Evolutionary conservation across 2,329 filamentous ascomycete genomes (phyloP).

Genomic region (Aspergillus melleus): DNA sequence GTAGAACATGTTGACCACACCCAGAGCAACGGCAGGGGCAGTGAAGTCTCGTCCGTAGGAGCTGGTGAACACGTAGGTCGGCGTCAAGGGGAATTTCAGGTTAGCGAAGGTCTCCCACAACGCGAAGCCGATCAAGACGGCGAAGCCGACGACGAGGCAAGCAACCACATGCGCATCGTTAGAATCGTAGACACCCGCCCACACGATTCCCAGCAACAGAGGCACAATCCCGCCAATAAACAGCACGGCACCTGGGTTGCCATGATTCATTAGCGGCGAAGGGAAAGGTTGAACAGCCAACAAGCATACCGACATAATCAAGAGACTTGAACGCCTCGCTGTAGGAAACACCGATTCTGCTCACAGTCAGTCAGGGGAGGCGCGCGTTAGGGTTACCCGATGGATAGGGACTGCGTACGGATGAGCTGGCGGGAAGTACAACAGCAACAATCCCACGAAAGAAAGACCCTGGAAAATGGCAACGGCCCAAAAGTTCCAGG

Average conservation of each 20-base stretch:
- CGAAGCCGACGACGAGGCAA: conserved; percentile 38
- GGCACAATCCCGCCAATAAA: conserved; percentile 39
- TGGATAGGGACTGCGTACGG: conserved; percentile 26
- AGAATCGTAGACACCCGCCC: conserved; percentile 38
- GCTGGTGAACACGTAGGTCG: conserved; percentile 47
- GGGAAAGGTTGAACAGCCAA: too few species aligned
- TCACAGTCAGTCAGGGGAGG: not conserved
- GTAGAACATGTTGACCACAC: conserved; percentile 55
- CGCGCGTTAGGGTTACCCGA: not conserved
- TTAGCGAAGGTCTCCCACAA: conserved; percentile 43
- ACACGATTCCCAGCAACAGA: conserved; percentile 44
- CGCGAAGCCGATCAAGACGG: conserved; percentile 36
- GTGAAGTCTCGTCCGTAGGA: conserved; percentile 50
- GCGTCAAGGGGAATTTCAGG: conserved; percentile 44
- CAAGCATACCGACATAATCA: not conserved
- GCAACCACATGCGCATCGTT: conserved; percentile 41
- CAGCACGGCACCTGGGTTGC: conserved; percentile 27
- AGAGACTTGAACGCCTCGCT: not conserved
- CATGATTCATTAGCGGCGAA: not conserved
- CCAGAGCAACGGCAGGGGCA: conserved; percentile 46
- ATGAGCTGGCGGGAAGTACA: conserved; percentile 44
- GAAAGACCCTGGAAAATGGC: conserved; percentile 47
- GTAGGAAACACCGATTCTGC: not conserved
- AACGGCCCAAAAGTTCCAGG: conserved; percentile 48
- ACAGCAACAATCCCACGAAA: conserved; percentile 45